Evolutionary conservation across 495 filamentous ascomycete species (phyloP).

Genomic region (Pyrenopolyporus hunteri): DNA sequence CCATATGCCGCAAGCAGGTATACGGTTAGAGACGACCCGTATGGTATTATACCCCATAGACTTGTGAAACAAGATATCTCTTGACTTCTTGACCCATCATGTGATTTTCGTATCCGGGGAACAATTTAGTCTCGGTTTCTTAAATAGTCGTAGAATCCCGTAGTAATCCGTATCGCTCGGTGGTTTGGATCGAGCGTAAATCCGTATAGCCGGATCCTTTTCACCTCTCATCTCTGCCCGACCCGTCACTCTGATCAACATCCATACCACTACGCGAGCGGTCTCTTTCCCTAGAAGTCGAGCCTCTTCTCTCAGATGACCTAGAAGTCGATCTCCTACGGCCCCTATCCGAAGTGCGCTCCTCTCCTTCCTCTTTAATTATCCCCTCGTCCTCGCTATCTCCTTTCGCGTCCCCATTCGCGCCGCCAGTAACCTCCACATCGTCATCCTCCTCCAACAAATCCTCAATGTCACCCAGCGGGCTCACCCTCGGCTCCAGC

Average conservation of each 20-base stretch:
- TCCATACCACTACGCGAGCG: conserved; percentile 46
- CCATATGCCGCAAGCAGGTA: not conserved
- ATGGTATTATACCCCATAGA: conserved; percentile 26
- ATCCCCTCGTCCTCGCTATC: conserved; percentile 37
- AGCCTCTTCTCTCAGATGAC: conserved; percentile 33
- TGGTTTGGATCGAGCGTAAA: not conserved
- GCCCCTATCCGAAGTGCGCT: conserved; percentile 8
- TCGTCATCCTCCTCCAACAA: conserved; percentile 68
- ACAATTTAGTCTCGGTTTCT: not conserved
- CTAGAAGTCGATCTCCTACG: conserved; percentile 34
- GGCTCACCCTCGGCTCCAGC: conserved; percentile 84
- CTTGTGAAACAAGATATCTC: conserved; percentile 6
- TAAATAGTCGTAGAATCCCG: not conserved
- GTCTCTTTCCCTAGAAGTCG: conserved; percentile 22
- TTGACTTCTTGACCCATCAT: conserved; percentile 18
- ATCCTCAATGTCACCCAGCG: conserved; percentile 84
- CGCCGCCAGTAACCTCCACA: conserved; percentile 40
- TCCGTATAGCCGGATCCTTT: not conserved
- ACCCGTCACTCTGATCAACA: conserved; percentile 37
- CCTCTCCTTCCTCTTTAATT: conserved; percentile 18
- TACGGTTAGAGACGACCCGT: conserved; percentile 4
- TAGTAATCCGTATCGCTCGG: not conserved
- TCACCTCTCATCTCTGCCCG: conserved; percentile 25
- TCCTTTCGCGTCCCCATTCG: conserved; percentile 28
- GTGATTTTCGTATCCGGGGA: not conserved